Percentiles rank a stretch among this genome's conserved stretches.
Evolutionary conservation across 352 stramenopile genomes (phyloP).

Genomic region (Globisporangium barbulae): DNA sequence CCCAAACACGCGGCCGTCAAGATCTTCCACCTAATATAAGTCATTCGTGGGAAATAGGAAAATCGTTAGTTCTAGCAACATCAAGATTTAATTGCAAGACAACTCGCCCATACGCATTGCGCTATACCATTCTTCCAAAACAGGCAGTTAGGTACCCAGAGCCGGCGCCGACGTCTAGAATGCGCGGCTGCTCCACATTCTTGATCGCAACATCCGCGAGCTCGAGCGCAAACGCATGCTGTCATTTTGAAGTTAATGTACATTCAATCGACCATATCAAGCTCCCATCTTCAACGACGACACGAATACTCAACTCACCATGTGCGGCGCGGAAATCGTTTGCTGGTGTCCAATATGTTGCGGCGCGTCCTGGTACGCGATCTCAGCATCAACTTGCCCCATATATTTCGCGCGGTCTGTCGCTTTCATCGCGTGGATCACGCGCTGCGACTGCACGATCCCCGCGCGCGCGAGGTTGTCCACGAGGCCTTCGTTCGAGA

Average conservation of each 20-base stretch:
- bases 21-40: conserved; percentile 17
- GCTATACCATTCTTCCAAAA: conserved; percentile 81
- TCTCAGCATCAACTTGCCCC: conserved; percentile 22
- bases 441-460: conserved; percentile 62
- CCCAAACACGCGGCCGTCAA: conserved; percentile 69
- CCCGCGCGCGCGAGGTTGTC: conserved; percentile 64
- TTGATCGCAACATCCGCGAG: conserved; percentile 53
- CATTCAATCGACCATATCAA: neutral
- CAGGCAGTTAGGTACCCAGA: conserved; percentile 95
- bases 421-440: conserved; percentile 69
- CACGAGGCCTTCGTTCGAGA: conserved; percentile 63
- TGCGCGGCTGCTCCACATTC: conserved; percentile 39
- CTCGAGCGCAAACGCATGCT: conserved; percentile 84
- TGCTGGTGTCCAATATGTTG: conserved; percentile 79
- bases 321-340: conserved; percentile 91
- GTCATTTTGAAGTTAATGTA: neutral
- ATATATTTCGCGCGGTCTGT: conserved; percentile 71
- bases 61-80: neutral
- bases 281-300: neutral
- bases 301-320: conserved; percentile 29
- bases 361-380: conserved; percentile 80
- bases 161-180: conserved; percentile 94
- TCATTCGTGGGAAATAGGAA: neutral
- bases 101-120: neutral
- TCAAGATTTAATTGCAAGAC: neutral